phyloP scores from a whole-genome alignment of 2,329 filamentous ascomycete species.

The Epichloe glyceriae region DNA sequence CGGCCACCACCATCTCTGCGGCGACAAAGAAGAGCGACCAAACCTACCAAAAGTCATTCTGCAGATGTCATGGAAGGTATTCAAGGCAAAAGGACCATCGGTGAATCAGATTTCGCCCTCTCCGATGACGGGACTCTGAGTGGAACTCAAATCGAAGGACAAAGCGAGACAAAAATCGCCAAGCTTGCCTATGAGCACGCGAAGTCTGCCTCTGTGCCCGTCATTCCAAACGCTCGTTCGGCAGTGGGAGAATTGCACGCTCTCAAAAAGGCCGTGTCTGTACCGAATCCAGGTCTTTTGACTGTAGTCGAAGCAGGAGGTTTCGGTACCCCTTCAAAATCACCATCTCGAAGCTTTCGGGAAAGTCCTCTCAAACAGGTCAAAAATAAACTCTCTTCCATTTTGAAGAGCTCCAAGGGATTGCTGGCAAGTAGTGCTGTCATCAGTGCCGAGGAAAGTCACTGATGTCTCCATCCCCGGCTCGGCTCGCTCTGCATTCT shows the following conservation, averaged over 20 bases:
- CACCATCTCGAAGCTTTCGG: slow-evolving; percentile 40
- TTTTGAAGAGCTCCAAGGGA: slow-evolving; percentile 75
- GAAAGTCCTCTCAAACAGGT: slow-evolving; percentile 84
- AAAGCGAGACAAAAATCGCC: slow-evolving; percentile 2
- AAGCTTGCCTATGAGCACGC: slow-evolving; percentile 1
- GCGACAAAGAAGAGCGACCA: slow-evolving; percentile 28
- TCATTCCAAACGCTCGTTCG: slow-evolving; percentile 24
- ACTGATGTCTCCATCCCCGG: slow-evolving; percentile 39
- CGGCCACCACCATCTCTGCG: slow-evolving; percentile 19
- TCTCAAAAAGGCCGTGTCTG: slow-evolving; percentile 48
- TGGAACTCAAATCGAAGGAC: not conserved
- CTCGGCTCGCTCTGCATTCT: slow-evolving; percentile 30
- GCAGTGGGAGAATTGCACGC: slow-evolving; percentile 12
- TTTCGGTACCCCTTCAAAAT: slow-evolving; percentile 40
- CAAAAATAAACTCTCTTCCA: slow-evolving; percentile 84
- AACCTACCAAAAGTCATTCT: slow-evolving; percentile 44
- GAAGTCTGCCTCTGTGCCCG: slow-evolving; percentile 38
- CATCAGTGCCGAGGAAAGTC: slow-evolving; percentile 50
- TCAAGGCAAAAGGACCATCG: slow-evolving; percentile 33
- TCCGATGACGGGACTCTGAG: slow-evolving; percentile 3
- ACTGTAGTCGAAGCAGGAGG: slow-evolving; percentile 31
- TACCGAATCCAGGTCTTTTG: slow-evolving; percentile 40
- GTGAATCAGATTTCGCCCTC: slow-evolving; percentile 25
- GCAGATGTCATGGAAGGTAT: slow-evolving; percentile 48
- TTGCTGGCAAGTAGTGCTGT: slow-evolving; percentile 68